Evolutionary conservation across 306 rosid genomes (phyloP).

Genomic region (Cercis canadensis): DNA sequence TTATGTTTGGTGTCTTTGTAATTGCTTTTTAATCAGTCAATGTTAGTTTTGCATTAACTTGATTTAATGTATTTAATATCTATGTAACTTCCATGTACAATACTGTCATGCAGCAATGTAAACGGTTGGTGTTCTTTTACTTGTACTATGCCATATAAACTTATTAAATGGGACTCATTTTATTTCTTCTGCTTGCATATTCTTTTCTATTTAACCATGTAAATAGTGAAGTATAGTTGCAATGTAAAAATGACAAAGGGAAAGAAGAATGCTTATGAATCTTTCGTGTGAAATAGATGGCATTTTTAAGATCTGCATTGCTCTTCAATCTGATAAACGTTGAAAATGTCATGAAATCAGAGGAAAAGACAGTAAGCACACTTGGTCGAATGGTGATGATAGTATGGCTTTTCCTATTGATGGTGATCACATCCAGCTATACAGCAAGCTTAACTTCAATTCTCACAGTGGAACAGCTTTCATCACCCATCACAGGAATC

Average conservation of each 20-base stretch:
- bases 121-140: background rate
- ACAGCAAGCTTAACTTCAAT: conserved; percentile 94
- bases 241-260: too few relatives aligned
- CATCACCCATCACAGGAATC: conserved; percentile 84
- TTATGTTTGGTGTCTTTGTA: background rate
- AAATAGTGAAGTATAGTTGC: too few relatives aligned
- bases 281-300: background rate
- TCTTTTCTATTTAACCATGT: background rate
- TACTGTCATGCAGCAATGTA: conserved; percentile 3
- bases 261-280: conserved; percentile 12
- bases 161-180: background rate
- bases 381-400: conserved; percentile 95
- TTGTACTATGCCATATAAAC: background rate
- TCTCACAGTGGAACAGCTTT: conserved; percentile 92
- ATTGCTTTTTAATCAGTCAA: conserved; percentile 9
- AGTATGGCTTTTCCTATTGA: conserved; percentile 88
- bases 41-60: conserved; percentile 2
- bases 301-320: conserved; percentile 23
- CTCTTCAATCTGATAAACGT: conserved; percentile 37
- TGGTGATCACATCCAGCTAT: conserved; percentile 96
- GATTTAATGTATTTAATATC: conserved; percentile 27
- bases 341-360: conserved; percentile 58
- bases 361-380: conserved; percentile 75
- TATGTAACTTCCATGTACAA: background rate
- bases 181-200: conserved; percentile 6